A percentile compares a stretch with the other conserved stretches of the same genome.
Evolutionary conservation across 495 filamentous ascomycete genomes (phyloP).

Genomic region (Letharia columbiana): DNA sequence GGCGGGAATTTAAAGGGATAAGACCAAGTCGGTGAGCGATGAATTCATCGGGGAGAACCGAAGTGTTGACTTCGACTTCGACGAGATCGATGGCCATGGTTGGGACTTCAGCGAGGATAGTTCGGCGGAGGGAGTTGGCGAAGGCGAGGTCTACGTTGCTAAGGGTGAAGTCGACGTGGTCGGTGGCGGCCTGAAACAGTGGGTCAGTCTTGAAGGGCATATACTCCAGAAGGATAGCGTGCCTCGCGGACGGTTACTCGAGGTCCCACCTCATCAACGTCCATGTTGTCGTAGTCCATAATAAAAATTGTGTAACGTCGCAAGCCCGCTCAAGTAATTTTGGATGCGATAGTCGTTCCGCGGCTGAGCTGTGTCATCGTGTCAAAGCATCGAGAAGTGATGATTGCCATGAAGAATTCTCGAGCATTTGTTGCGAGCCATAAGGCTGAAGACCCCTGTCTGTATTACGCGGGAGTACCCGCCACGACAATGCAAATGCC

Average conservation of each 20-base stretch:
- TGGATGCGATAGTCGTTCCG: background rate
- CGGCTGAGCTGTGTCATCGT: background rate
- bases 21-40: conserved; percentile 87
- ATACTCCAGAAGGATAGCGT: conserved; percentile 6
- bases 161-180: conserved; percentile 74
- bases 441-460: conserved; percentile 6
- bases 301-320: background rate
- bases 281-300: conserved; percentile 31
- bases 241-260: conserved; percentile 30
- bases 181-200: conserved; percentile 49
- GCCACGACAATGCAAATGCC: conserved; percentile 3
- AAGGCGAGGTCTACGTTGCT: conserved; percentile 74
- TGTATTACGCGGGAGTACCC: conserved; percentile 11
- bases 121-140: conserved; percentile 88
- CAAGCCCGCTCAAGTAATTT: background rate
- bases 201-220: background rate
- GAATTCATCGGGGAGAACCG: conserved; percentile 92
- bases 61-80: conserved; percentile 86
- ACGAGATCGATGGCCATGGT: conserved; percentile 93
- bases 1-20: conserved; percentile 75
- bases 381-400: background rate
- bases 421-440: background rate
- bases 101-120: conserved; percentile 88
- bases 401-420: background rate
- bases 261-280: conserved; percentile 28